Conservation (phyloP, 176 grass and related monocot species). For the Oryza officinalis region DNA sequence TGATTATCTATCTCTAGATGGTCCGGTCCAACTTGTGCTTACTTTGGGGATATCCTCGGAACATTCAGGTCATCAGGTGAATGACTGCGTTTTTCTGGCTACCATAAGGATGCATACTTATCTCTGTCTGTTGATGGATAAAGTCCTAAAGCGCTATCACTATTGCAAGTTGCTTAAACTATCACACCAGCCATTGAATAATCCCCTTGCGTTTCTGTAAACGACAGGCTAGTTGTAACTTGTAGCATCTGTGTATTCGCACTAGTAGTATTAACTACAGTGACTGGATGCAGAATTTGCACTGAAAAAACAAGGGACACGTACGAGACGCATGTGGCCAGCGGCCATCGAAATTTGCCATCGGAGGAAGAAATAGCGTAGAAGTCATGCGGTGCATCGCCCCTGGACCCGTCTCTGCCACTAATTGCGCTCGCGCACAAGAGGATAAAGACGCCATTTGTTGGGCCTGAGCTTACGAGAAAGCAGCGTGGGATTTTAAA, state of each 20-base stretch:
- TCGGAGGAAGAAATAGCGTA: constrained; percentile 49
- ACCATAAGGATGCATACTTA: not conserved
- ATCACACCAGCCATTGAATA: not conserved
- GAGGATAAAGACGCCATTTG: constrained; percentile 22
- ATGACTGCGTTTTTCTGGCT: not conserved
- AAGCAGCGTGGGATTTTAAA: not conserved
- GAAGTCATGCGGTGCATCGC: constrained; percentile 54
- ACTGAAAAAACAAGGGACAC: not conserved
- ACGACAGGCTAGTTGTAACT: not conserved
- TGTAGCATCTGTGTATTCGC: not conserved
- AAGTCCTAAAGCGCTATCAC: not conserved
- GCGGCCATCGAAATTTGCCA: constrained; percentile 6
- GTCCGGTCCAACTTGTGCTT: not conserved
- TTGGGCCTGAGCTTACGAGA: not conserved
- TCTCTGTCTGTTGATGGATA: not conserved
- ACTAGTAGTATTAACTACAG: not conserved
- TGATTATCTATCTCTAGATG: constrained; percentile 11
- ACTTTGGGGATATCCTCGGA: not conserved
- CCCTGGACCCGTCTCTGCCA: constrained; percentile 32
- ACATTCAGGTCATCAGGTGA: not conserved
- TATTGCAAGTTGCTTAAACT: not conserved
- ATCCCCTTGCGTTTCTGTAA: too few species aligned
- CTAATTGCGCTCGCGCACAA: not conserved
- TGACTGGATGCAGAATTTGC: not conserved
- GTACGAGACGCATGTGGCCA: constrained; percentile 30